Base-by-base conservation (phyloP, 176 grass and related monocot genomes). In the Themeda triandra region DNA sequence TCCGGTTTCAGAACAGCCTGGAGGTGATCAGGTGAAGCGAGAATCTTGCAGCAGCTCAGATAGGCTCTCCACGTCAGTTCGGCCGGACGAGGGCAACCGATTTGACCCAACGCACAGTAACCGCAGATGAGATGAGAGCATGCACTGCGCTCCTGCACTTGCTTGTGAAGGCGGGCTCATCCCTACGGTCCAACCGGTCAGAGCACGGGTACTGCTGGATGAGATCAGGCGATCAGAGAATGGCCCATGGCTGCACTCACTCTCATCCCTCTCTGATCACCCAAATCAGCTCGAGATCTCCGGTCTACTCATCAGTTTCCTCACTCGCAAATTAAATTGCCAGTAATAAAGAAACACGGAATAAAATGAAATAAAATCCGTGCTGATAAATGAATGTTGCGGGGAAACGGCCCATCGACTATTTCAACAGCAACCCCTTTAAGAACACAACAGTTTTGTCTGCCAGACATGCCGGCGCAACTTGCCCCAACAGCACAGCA, bases 201-300 rank as follows among this genome's bases (percentile, higher is more conserved):
- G 39, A 71, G 44, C 56, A 59, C 29, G 41, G 33, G 69, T 65
- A 49, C 71, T 48, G 78, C 32, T 29, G 66, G 4, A 17, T 82
- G 79, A 71, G 83, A 83, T 83, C 80, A 73, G 79, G 49, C 66
- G 12, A 90, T 73, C 84, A 77, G 42, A 18, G 66, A 59, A 18
- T 37, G 73, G 58, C 73, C 79, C 70, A 60, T 81, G 9, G 44
- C 78, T 9, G 24, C 72, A n/a, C 32, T 80, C 76, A 13, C 17
- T 33, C 60, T 12, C 25, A 24, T 80, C 76, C 10, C 17, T 33
- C 60, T 12, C 25, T 45, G 69, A 63, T 81, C 63, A 85, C 51
- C 80, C 9, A 40, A n/a, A 85, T 76, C 77, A 80, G 70, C 48
- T 69, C 62, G 12, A 80, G 82, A 85, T 75, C 40, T 78, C 37